A percentile compares a stretch with the other conserved stretches of the same genome.
phyloP scores from a whole-genome alignment of 2,329 filamentous ascomycete genomes.

The Samsoniella hepiali region DNA sequence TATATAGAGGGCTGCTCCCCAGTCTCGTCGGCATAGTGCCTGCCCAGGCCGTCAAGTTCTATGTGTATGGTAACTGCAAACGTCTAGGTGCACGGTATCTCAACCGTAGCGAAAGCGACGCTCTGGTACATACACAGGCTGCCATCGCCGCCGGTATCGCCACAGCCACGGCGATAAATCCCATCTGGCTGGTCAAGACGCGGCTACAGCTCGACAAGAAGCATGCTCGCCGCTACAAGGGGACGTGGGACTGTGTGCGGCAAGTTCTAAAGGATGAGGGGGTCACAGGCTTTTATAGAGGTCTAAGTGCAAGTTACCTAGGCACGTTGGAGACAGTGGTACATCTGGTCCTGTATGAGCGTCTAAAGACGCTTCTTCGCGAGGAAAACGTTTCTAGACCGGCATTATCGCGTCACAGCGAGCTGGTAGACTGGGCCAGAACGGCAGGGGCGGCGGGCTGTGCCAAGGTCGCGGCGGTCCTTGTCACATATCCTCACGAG shows the following conservation, averaged over 20 bases:
- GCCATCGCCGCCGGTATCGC: constrained; percentile 76
- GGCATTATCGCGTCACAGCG: constrained; percentile 36
- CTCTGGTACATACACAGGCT: constrained; percentile 73
- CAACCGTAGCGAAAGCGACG: constrained; percentile 65
- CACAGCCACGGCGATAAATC: constrained; percentile 88
- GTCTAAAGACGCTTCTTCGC: constrained; percentile 72
- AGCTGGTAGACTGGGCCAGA: constrained; percentile 55
- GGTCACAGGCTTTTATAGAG: constrained; percentile 77
- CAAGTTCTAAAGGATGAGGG: constrained; percentile 81
- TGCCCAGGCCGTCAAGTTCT: constrained; percentile 89
- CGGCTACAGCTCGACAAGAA: constrained; percentile 86
- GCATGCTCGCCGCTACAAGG: constrained; percentile 69
- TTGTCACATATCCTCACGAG: constrained; percentile 90
- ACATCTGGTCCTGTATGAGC: constrained; percentile 93
- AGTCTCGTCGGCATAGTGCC: constrained; percentile 88
- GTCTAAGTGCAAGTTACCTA: constrained; percentile 85
- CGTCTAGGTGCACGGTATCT: constrained; percentile 71
- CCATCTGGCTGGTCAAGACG: constrained; percentile 96
- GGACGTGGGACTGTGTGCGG: constrained; percentile 80
- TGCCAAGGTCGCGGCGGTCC: constrained; percentile 80
- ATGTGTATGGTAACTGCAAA: constrained; percentile 89
- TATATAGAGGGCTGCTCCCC: constrained; percentile 90
- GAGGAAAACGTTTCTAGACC: constrained; percentile 52
- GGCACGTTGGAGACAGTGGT: constrained; percentile 86
- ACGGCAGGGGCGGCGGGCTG: constrained; percentile 75